Conservation (phyloP, 2,329 filamentous ascomycete species). For the Aureobasidium sp. region DNA sequence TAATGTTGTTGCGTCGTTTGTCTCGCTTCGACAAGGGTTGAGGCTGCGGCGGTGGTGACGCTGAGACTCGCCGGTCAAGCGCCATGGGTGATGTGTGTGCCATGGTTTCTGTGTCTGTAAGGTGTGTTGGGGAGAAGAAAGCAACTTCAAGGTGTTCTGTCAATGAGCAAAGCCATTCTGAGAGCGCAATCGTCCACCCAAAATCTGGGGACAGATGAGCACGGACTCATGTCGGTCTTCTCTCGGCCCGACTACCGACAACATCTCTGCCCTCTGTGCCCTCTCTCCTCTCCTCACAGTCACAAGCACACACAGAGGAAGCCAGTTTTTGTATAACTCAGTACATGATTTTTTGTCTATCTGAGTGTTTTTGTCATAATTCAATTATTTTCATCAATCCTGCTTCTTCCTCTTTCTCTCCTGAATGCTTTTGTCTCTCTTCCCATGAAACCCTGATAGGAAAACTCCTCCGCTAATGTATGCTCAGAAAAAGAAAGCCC, state of each 20-base stretch:
- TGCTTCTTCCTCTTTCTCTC: background rate
- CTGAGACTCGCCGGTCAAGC: conserved; percentile 9
- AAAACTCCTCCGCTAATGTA: background rate
- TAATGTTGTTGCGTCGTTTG: conserved; percentile 85
- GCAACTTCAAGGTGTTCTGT: background rate
- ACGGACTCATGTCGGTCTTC: background rate
- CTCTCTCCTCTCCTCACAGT: background rate
- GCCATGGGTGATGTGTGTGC: conserved; percentile 21
- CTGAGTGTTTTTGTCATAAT: conserved; percentile 10
- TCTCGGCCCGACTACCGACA: conserved; percentile 8
- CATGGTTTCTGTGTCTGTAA: conserved; percentile 6
- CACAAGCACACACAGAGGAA: background rate
- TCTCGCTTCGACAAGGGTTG: conserved; percentile 81
- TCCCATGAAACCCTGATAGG: background rate
- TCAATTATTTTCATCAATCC: background rate
- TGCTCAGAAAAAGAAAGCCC: background rate
- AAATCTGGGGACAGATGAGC: background rate
- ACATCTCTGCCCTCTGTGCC: background rate
- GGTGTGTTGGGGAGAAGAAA: background rate
- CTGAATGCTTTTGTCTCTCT: background rate
- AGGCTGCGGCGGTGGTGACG: conserved; percentile 43
- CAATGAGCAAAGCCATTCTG: conserved; percentile 19
- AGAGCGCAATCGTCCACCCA: conserved; percentile 2
- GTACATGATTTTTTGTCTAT: conserved; percentile 7
- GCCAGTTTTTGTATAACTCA: background rate